phyloP scores from a whole-genome alignment of 257 asterid species.

The Plectranthus barbatus region DNA sequence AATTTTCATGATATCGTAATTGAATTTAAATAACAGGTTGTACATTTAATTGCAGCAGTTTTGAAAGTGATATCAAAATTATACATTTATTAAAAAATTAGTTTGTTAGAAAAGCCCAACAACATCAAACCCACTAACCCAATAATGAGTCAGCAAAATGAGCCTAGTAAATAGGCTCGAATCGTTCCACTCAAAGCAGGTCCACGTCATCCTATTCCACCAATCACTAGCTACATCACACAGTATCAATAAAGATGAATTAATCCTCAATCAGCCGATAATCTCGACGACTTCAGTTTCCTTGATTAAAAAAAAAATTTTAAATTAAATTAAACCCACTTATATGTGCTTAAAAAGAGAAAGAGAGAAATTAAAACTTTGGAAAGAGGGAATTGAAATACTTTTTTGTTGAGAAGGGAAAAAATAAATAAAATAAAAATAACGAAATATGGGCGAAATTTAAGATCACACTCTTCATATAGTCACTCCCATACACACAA shows the following conservation, averaged over 20 bases:
- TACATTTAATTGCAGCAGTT: no score
- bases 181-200: not conserved
- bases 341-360: no score
- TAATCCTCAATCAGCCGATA: not conserved
- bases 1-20: no score
- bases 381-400: no score
- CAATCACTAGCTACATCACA: not conserved
- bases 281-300: slow-evolving; percentile 9
- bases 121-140: no score
- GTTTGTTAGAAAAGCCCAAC: no score
- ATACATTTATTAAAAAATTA: no score
- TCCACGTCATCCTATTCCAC: not conserved
- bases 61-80: no score
- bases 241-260: not conserved
- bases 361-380: not conserved
- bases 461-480: slow-evolving; percentile 14
- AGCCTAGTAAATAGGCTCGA: not conserved
- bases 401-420: no score
- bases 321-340: not conserved
- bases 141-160: no score
- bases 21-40: no score
- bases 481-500: not conserved
- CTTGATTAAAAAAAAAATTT: slow-evolving; percentile 5
- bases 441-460: not conserved
- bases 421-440: not conserved